Conservation (phyloP, 441 rosid genomes). For the Adansonia rubrostipa region DNA sequence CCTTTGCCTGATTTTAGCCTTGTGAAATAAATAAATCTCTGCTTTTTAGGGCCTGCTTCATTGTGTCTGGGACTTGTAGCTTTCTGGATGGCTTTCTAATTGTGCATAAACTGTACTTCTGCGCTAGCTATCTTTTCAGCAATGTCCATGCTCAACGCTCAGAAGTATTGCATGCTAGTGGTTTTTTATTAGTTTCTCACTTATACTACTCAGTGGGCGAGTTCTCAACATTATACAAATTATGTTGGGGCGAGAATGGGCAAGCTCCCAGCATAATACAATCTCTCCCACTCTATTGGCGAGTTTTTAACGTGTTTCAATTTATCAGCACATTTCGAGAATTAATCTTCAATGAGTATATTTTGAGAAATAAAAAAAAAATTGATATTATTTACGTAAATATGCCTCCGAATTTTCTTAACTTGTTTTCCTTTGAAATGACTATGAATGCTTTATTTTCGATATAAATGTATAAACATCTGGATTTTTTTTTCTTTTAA, state of each 20-base stretch:
- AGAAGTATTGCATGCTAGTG: neutral
- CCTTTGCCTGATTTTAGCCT: neutral
- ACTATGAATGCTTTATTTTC: constrained; percentile 1
- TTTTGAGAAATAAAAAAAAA: no score
- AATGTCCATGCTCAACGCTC: neutral
- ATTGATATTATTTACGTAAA: no score
- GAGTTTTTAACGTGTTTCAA: no score
- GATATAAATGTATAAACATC: neutral
- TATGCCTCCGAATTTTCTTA: neutral
- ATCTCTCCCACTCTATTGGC: no score
- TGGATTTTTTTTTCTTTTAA: neutral
- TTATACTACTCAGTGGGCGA: neutral
- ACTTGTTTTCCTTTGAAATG: neutral
- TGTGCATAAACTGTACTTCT: neutral
- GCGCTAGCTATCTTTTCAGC: neutral
- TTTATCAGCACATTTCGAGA: no score
- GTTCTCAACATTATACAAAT: no score
- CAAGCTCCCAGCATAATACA: no score
- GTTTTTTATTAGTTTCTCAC: neutral
- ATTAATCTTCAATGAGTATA: no score
- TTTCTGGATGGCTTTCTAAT: neutral
- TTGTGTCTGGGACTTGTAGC: neutral
- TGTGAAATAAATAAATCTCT: neutral
- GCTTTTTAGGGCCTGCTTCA: neutral
- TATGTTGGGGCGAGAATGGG: no score